Evolutionary conservation across 345 rosid species (phyloP).

Genomic region (Hibiscus mutabilis): DNA sequence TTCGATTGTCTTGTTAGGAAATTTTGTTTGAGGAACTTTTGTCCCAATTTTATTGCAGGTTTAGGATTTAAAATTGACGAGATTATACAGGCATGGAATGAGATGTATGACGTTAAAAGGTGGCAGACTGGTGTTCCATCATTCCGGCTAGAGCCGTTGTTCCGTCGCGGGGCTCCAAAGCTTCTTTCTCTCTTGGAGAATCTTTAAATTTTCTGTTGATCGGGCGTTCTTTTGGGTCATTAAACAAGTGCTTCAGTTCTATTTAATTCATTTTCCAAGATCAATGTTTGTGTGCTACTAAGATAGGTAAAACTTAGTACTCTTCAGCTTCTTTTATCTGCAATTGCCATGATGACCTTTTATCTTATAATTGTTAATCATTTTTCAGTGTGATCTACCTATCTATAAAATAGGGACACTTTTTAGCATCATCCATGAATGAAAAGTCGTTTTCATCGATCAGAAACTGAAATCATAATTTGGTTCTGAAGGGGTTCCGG

Average conservation of each 20-base stretch:
- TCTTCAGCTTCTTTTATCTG: not conserved
- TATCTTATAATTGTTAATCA: no score
- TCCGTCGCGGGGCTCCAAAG: conserved; percentile 73
- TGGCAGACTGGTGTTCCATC: conserved; percentile 94
- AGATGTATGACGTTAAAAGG: conserved; percentile 95
- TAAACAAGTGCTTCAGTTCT: conserved; percentile 16
- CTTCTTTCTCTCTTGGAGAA: conserved; percentile 78
- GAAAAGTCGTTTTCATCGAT: not conserved
- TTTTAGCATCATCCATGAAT: not conserved
- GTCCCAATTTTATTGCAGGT: conserved; percentile 28
- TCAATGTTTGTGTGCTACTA: conserved; percentile 3
- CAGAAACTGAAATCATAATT: not conserved
- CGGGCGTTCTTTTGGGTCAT: conserved; percentile 8
- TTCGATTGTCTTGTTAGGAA: not conserved
- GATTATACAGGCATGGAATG: conserved; percentile 98
- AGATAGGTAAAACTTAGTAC: conserved; percentile 22
- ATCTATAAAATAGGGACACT: not conserved
- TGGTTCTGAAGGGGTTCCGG: not conserved
- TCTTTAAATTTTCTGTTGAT: conserved; percentile 28
- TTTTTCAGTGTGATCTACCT: no score
- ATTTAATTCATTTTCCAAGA: conserved; percentile 8
- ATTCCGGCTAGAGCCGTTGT: conserved; percentile 90
- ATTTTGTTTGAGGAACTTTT: not conserved
- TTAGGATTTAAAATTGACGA: conserved; percentile 95
- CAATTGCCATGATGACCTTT: not conserved